phyloP scores from a whole-genome alignment of 1,139 yeast genomes.

The Yamadazyma kanchanaburiensis region DNA sequence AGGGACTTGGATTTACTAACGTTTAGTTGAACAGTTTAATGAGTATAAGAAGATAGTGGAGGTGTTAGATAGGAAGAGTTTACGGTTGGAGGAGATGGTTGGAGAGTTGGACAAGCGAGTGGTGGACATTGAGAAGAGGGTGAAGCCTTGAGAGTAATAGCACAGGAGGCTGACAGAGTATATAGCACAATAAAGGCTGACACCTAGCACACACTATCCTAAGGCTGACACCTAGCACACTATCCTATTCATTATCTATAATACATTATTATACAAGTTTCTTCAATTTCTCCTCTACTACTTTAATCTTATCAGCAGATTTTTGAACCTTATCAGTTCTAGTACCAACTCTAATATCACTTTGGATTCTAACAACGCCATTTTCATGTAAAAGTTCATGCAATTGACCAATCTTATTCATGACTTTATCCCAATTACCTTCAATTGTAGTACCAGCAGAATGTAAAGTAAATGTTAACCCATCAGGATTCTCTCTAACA shows the following conservation, averaged over 20 bases:
- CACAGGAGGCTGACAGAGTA: constrained; percentile 3
- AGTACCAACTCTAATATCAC: constrained; percentile 84
- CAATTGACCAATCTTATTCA: constrained; percentile 72
- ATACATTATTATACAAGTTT: constrained; percentile 13
- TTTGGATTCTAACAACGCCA: constrained; percentile 76
- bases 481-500: constrained; percentile 51
- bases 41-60: constrained; percentile 27
- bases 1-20: constrained; percentile 8
- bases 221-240: too few relatives aligned
- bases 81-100: constrained; percentile 42
- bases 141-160: constrained; percentile 2
- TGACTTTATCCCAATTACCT: constrained; percentile 91
- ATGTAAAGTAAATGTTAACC: constrained; percentile 65
- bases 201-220: too few relatives aligned
- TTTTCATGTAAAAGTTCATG: constrained; percentile 66
- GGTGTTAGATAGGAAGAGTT: constrained; percentile 44
- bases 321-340: constrained; percentile 66
- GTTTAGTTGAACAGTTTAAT: constrained; percentile 28
- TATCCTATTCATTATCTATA: constrained; percentile 5
- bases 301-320: constrained; percentile 63
- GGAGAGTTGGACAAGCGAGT: constrained; percentile 62
- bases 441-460: constrained; percentile 90
- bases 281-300: constrained; percentile 53
- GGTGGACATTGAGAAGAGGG: constrained; percentile 30
- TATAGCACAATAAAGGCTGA: not conserved